phyloP scores from a whole-genome alignment of 257 asterid genomes.

The Solanum paucissectum region DNA sequence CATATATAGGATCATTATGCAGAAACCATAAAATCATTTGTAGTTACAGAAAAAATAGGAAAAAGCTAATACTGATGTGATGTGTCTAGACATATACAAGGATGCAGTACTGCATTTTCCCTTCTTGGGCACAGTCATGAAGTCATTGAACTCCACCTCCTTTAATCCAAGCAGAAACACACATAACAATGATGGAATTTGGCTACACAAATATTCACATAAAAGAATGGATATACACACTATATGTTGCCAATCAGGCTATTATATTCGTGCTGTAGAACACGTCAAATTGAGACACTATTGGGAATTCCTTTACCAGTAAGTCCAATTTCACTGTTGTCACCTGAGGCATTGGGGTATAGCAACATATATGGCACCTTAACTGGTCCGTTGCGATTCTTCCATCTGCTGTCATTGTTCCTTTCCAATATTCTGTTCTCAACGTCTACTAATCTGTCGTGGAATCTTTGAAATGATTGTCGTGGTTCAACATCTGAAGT shows the following conservation, averaged over 20 bases:
- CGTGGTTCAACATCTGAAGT: conserved; percentile 11
- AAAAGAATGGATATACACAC: neutral
- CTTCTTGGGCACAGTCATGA: neutral
- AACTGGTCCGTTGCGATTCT: conserved; percentile 17
- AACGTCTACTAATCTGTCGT: conserved; percentile 4
- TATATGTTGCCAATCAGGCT: neutral
- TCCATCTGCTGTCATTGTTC: conserved; percentile 14
- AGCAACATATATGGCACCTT: conserved; percentile 18
- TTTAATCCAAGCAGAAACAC: neutral
- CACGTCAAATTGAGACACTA: conserved; percentile 10
- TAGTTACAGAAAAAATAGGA: neutral
- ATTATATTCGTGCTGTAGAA: neutral
- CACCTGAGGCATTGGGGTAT: conserved; percentile 14
- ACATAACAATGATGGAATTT: neutral
- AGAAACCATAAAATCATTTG: neutral
- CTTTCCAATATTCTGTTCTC: conserved; percentile 9
- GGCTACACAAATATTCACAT: neutral
- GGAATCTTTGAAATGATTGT: conserved; percentile 11
- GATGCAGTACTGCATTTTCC: neutral
- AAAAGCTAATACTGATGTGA: neutral
- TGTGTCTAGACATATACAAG: neutral
- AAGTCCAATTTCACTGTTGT: conserved; percentile 8
- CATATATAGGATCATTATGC: neutral
- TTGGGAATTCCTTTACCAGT: conserved; percentile 27
- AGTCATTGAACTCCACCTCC: neutral